Evolutionary conservation across 331 rosid species (phyloP).

Genomic region (Saraca asoca): DNA sequence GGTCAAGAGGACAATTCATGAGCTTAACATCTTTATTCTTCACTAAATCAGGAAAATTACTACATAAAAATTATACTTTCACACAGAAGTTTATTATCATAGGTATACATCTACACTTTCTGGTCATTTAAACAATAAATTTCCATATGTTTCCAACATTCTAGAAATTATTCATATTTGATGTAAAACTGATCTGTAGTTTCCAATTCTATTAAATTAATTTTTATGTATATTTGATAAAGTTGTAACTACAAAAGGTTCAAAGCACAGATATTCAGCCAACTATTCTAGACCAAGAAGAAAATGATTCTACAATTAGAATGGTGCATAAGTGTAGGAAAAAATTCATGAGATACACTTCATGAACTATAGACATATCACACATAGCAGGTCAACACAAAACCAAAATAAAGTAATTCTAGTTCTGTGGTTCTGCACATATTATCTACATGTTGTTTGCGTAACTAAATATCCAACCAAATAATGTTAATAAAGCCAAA

Average conservation of each 20-base stretch:
- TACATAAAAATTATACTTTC: background rate
- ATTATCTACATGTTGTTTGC: constrained; percentile 17
- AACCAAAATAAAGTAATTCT: constrained; percentile 5
- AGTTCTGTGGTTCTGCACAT: background rate
- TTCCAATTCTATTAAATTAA: background rate
- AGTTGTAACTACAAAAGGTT: constrained; percentile 7
- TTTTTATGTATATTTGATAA: constrained; percentile 14
- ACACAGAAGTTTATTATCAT: background rate
- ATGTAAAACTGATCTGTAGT: constrained; percentile 19
- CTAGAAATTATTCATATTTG: constrained; percentile 10
- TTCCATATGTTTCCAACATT: background rate
- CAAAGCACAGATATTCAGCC: background rate
- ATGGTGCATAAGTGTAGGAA: constrained; percentile 3
- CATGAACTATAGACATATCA: background rate
- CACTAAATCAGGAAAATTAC: constrained; percentile 9
- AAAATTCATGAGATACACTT: background rate
- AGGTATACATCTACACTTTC: background rate
- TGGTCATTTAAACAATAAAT: background rate
- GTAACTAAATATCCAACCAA: constrained; percentile 7
- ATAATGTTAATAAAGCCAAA: constrained; percentile 23
- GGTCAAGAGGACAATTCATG: constrained; percentile 16
- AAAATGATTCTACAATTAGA: constrained; percentile 21
- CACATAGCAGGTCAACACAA: constrained; percentile 21
- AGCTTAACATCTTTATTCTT: background rate
- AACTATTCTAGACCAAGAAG: constrained; percentile 1